Conservation (phyloP, 164 flowering plant genomes). For the Cinnamomum chago region DNA sequence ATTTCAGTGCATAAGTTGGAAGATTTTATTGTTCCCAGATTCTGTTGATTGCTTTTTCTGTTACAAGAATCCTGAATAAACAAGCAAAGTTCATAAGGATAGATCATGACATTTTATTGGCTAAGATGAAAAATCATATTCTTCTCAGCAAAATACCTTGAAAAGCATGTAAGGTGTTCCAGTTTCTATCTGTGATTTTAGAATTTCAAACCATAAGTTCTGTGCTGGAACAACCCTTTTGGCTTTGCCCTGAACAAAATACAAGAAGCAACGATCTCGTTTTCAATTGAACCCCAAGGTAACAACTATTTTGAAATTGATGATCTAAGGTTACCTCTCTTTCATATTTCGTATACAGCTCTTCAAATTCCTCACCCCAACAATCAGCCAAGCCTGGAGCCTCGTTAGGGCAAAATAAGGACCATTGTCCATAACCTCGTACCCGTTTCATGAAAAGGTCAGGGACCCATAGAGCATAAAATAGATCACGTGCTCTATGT, state of each 20-base stretch:
- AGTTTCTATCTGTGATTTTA: conserved; percentile 92
- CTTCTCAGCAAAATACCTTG: conserved; percentile 46
- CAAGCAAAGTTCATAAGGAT: neutral
- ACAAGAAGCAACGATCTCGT: neutral
- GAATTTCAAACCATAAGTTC: conserved; percentile 83
- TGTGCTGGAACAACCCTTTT: conserved; percentile 95
- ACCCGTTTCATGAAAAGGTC: conserved; percentile 96
- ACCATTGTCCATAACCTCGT: conserved; percentile 70
- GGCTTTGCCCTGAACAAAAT: conserved; percentile 70
- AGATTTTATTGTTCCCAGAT: conserved; percentile 89
- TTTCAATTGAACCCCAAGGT: neutral
- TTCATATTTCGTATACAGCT: conserved; percentile 69
- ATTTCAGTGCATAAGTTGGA: conserved; percentile 98
- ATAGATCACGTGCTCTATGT: conserved; percentile 88
- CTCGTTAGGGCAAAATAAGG: conserved; percentile 93
- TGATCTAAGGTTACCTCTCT: conserved; percentile 41
- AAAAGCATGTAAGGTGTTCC: conserved; percentile 98
- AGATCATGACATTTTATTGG: neutral
- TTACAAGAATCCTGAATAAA: conserved; percentile 80
- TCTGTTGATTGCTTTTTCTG: conserved; percentile 94
- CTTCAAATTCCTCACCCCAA: conserved; percentile 95
- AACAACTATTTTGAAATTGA: neutral
- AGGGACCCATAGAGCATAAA: conserved; percentile 98
- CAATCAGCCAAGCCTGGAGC: conserved; percentile 98
- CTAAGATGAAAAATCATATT: neutral